Evolutionary conservation across 805 yeast genomes (phyloP).

Genomic region (Nakazawaea siamensis): DNA sequence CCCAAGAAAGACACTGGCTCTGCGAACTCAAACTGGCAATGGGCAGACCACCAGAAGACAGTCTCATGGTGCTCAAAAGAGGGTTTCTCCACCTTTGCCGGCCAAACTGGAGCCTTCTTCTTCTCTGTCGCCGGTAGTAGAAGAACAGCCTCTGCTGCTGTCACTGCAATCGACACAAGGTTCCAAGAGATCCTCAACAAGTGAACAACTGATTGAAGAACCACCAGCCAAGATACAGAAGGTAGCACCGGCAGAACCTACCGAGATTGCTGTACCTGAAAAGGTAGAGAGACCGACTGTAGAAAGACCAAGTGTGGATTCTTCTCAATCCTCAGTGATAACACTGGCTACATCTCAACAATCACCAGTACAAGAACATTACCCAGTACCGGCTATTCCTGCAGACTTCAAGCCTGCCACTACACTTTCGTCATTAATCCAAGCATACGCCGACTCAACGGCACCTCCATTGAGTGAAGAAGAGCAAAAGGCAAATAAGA

Average conservation of each 20-base stretch:
- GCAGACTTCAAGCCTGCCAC: constrained; percentile 16
- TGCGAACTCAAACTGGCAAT: background rate
- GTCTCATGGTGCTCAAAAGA: background rate
- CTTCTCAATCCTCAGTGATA: background rate
- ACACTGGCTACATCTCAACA: background rate
- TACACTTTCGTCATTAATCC: constrained; percentile 21
- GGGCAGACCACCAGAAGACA: background rate
- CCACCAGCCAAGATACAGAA: constrained; percentile 6
- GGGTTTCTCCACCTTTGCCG: background rate
- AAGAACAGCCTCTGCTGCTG: background rate
- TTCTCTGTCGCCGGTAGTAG: too few relatives aligned
- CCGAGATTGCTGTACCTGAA: too few relatives aligned
- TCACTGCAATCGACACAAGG: background rate
- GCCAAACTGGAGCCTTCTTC: too few relatives aligned
- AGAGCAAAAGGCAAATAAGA: constrained; percentile 19
- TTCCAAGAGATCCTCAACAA: background rate
- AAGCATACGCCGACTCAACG: constrained; percentile 16
- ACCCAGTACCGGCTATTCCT: constrained; percentile 6
- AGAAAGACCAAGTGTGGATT: background rate
- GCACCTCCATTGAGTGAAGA: constrained; percentile 16
- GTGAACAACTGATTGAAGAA: background rate
- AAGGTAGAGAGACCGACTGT: background rate
- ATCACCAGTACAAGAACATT: background rate
- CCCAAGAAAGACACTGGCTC: too few relatives aligned
- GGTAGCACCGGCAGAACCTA: background rate